Evolutionary conservation across 768 basidiomycete genomes (phyloP), one percentile per base, ranked within the genome.

Genomic region (Termitomyces sp.): DNA sequence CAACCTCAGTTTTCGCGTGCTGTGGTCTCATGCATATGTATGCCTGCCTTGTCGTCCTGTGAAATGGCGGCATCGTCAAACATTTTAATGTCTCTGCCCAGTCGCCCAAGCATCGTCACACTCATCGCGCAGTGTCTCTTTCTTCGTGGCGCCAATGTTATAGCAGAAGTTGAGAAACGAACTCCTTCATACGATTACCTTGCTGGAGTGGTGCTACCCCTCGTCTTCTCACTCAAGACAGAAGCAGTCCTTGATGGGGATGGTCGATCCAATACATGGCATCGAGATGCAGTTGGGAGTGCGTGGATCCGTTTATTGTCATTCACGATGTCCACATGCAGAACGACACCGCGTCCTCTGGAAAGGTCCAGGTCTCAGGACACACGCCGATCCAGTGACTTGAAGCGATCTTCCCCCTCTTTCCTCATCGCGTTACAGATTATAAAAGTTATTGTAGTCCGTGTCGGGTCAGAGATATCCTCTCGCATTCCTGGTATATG

Each of bases 281-380:
- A 79, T 58, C 77, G 77, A n/a, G 70, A 71, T 1, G 69, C 74
- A 9, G 69, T 81, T 47, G 67, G 73, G 9, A 73, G 72, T 30
- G 78, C 79, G 10, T 90, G 87, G 87, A 64, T 83, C 27, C 84
- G 86, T 12, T 69, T 91, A 17, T 67, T 89, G 28, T 72, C 79
- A 25, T 87, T 84, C 58, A 70, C 74, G 5, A 80, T 90, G 69
- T 66, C 75, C 5, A 79, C 79, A 7, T 86, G 82, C 57, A 77
- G 50, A 19, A 39, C n/a, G 77, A 55, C 67, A 41, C 16, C 40
- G 52, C 19, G 55, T 21, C 42, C 63, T 14, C 60, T 65, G 11
- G 78, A 79, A 47, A 75, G 79, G 12, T 74, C 78, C 1, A 81
- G 79, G 61, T 79, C 80, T 9, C 73, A 72, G 27, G 78, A 79